Evolutionary conservation across 2,329 filamentous ascomycete species (phyloP).

Genomic region (Penicillium polonicum): DNA sequence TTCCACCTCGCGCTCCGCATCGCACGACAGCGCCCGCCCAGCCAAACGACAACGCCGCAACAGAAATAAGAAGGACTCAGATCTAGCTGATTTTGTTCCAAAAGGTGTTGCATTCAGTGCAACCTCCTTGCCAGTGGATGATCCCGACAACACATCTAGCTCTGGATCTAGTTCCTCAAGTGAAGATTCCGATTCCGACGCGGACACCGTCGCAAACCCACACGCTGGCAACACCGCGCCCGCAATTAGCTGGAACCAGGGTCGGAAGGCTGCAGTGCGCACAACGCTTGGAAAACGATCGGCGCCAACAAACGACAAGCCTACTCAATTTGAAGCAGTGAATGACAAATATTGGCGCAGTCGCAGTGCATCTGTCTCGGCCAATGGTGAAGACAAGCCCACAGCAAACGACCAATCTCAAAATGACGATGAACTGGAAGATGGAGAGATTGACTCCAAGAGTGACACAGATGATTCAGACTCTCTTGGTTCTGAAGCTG

Average conservation of each 20-base stretch:
- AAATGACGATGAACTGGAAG: conserved; percentile 21
- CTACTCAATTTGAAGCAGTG: conserved; percentile 33
- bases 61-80: conserved; percentile 21
- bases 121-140: conserved; percentile 35
- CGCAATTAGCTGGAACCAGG: conserved; percentile 47
- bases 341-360: conserved; percentile 41
- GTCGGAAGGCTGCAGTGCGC: conserved; percentile 42
- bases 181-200: conserved; percentile 8
- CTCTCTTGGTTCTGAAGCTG: conserved; percentile 37
- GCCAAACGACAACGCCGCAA: conserved; percentile 32
- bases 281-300: conserved; percentile 41
- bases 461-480: conserved; percentile 34
- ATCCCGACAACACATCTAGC: conserved; percentile 33
- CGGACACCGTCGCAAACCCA: conserved; percentile 16
- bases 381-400: conserved; percentile 6
- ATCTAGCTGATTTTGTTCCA: conserved; percentile 40
- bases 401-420: neutral
- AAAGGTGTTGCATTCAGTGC: conserved; percentile 38
- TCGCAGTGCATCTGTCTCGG: conserved; percentile 34
- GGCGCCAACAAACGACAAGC: conserved; percentile 16
- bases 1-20: conserved; percentile 25
- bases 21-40: conserved; percentile 24
- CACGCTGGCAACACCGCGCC: conserved; percentile 29
- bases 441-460: conserved; percentile 32
- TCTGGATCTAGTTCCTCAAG: conserved; percentile 27